Evolutionary conservation across 2,329 filamentous ascomycete genomes (phyloP).

Genomic region (Monosporascus sp.): DNA sequence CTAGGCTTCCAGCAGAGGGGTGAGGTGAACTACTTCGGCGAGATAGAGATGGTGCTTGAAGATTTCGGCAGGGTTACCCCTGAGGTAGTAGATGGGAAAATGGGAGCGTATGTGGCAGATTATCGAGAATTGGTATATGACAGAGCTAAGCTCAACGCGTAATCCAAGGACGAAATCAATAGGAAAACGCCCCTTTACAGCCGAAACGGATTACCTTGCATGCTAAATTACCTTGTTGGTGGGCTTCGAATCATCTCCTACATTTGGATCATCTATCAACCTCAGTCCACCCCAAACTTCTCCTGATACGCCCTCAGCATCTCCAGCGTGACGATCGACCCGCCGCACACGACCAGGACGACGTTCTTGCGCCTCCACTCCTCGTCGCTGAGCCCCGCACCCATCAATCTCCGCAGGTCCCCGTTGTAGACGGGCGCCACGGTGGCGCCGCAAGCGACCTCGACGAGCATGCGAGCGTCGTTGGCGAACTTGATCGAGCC

Average conservation of each 20-base stretch:
- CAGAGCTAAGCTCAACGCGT: background rate
- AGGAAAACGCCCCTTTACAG: no score
- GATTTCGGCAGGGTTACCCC: constrained; percentile 14
- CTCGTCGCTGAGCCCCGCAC: constrained; percentile 44
- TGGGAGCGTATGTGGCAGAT: background rate
- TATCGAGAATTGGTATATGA: constrained; percentile 13
- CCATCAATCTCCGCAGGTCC: constrained; percentile 55
- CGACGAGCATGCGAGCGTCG: constrained; percentile 75
- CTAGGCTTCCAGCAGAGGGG: constrained; percentile 50
- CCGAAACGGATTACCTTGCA: no score
- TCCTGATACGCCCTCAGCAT: constrained; percentile 55
- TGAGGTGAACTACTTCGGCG: constrained; percentile 54
- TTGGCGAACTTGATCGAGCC: constrained; percentile 74
- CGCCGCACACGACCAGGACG: constrained; percentile 82
- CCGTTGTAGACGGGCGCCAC: constrained; percentile 64
- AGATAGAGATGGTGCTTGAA: constrained; percentile 45
- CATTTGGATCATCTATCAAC: no score
- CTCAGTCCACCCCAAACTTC: constrained; percentile 32
- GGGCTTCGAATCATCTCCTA: no score
- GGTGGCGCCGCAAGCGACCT: constrained; percentile 79
- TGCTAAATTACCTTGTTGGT: no score
- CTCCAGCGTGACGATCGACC: constrained; percentile 59
- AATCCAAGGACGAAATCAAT: no score
- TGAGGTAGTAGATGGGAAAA: background rate
- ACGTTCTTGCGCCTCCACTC: constrained; percentile 65